These are phyloP conservation scores for Lumnitzera littorea DNA, from an alignment of 345 rosid genomes.

Conservation along the genomic window DNA sequence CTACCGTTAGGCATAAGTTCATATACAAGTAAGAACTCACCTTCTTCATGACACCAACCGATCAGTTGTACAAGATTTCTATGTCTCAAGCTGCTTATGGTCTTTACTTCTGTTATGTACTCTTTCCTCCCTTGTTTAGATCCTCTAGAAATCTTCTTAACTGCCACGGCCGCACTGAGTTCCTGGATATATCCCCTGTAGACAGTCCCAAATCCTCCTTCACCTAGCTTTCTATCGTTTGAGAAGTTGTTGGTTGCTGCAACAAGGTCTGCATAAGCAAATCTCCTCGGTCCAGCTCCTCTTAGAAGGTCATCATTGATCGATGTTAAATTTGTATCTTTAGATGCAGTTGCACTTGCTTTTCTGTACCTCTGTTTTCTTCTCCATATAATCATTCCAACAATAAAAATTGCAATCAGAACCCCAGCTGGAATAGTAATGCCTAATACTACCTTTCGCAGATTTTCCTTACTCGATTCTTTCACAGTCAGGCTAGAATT, in stretches of 20 bases:
- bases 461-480: not conserved
- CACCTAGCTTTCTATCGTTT: constrained; percentile 43
- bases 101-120: constrained; percentile 43
- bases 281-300: constrained; percentile 50
- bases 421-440: constrained; percentile 11
- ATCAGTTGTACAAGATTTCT: constrained; percentile 53
- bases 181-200: constrained; percentile 36
- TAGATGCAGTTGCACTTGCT: constrained; percentile 12
- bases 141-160: constrained; percentile 38
- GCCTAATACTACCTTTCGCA: constrained; percentile 1
- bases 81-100: constrained; percentile 46
- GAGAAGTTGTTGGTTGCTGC: constrained; percentile 46
- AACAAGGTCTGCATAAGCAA: constrained; percentile 33
- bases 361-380: constrained; percentile 17
- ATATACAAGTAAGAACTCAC: constrained; percentile 48
- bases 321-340: constrained; percentile 19
- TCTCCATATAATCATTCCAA: not conserved
- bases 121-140: constrained; percentile 47
- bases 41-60: constrained; percentile 62
- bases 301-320: constrained; percentile 42
- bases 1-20: constrained; percentile 70
- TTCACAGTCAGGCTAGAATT: constrained; percentile 16
- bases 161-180: constrained; percentile 25
- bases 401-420: not conserved
- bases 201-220: constrained; percentile 56